A percentile compares a stretch with the other conserved stretches of the same genome.
Conservation (phyloP, 139 green algal genomes). For the Coelastrella sp. region DNA sequence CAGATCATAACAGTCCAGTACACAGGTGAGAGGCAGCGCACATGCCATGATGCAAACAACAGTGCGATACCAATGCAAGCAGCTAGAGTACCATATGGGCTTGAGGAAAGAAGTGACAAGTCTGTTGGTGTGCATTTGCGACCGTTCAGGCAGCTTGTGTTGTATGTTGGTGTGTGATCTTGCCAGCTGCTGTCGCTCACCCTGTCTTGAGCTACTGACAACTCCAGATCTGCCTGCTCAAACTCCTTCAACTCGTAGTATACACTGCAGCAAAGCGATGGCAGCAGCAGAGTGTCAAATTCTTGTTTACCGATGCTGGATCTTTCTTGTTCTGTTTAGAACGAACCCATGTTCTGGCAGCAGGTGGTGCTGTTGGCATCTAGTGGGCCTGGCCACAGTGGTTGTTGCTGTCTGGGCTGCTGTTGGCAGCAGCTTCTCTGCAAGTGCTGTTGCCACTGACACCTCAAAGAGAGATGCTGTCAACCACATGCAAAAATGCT, state of each 20-base stretch:
- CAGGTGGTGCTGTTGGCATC: too few relatives aligned
- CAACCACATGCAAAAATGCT: neutral
- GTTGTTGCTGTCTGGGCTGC: too few relatives aligned
- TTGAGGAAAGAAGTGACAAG: too few relatives aligned
- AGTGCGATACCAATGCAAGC: neutral
- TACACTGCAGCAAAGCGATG: conserved; percentile 20
- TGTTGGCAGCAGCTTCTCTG: neutral
- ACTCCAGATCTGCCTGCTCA: conserved; percentile 26
- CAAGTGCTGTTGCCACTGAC: neutral
- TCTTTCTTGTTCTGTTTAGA: too few relatives aligned
- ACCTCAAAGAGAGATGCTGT: too few relatives aligned
- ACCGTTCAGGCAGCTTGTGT: neutral
- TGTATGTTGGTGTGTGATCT: neutral
- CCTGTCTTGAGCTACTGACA: conserved; percentile 20
- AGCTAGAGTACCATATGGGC: too few relatives aligned
- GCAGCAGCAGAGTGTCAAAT: neutral
- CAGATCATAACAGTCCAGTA: neutral
- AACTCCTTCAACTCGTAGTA: conserved; percentile 24
- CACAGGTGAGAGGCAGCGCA: neutral
- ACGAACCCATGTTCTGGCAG: too few relatives aligned
- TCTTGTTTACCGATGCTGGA: too few relatives aligned
- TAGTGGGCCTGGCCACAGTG: too few relatives aligned
- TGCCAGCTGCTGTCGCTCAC: conserved; percentile 5
- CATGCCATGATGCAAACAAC: neutral
- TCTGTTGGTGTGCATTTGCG: neutral